phyloP scores from a whole-genome alignment of 208 protist genomes.

The Borovskyia barvae region DNA sequence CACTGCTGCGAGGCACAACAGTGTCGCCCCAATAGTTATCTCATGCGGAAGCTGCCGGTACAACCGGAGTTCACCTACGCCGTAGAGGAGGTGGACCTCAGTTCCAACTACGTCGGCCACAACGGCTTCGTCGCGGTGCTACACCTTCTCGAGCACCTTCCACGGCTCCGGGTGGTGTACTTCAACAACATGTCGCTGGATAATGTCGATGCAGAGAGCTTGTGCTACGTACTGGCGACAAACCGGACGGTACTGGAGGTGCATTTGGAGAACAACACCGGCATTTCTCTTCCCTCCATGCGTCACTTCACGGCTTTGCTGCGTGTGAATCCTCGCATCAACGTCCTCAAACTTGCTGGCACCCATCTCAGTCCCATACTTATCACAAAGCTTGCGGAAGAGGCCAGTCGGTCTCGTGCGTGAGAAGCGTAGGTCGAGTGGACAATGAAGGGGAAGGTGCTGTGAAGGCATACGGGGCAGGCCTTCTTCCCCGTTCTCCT shows the following conservation, averaged over 20 bases:
- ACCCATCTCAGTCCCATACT: constrained; percentile 63
- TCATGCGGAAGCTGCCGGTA: constrained; percentile 76
- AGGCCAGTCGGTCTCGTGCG: constrained; percentile 26
- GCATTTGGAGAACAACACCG: constrained; percentile 74
- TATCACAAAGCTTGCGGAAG: constrained; percentile 48
- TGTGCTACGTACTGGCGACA: constrained; percentile 58
- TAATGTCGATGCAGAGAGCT: constrained; percentile 73
- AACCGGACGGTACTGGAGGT: constrained; percentile 55
- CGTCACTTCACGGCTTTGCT: constrained; percentile 73
- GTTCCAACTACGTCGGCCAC: constrained; percentile 87
- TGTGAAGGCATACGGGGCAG: too few species aligned
- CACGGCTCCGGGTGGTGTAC: constrained; percentile 56
- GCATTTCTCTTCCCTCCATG: constrained; percentile 79
- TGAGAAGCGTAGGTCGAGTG: neutral
- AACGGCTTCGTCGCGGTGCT: constrained; percentile 84
- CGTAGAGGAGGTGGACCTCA: constrained; percentile 85
- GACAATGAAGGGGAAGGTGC: too few species aligned
- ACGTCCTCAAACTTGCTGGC: constrained; percentile 54
- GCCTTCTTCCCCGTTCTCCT: too few species aligned
- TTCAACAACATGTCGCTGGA: constrained; percentile 89
- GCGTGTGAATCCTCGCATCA: constrained; percentile 55
- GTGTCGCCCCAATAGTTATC: constrained; percentile 86
- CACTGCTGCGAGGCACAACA: constrained; percentile 78
- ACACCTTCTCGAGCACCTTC: constrained; percentile 72
- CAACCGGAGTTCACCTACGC: constrained; percentile 68